A percentile compares a stretch with the other conserved stretches of the same genome.
These are phyloP conservation scores for Ganoderma lucidum DNA, from an alignment of 1,284 basidiomycete genomes.

Conservation along the genomic window DNA sequence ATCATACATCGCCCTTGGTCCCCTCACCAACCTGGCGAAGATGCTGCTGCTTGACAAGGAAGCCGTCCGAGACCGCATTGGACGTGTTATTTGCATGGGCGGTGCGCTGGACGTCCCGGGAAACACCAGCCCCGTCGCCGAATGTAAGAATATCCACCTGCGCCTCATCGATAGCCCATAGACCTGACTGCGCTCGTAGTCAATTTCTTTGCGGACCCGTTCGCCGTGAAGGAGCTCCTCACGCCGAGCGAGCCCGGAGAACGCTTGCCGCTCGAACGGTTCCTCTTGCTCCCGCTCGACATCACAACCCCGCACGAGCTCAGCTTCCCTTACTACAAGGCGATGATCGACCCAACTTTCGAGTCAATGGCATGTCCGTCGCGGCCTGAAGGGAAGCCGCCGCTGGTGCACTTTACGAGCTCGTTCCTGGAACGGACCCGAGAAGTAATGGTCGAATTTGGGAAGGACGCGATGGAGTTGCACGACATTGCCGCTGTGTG, in stretches of 20 bases:
- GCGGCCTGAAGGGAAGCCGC: slow-evolving; percentile 52
- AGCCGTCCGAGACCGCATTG: slow-evolving; percentile 66
- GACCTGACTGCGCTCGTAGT: slow-evolving; percentile 52
- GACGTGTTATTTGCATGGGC: slow-evolving; percentile 91
- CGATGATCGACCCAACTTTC: slow-evolving; percentile 63
- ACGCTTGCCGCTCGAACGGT: slow-evolving; percentile 66
- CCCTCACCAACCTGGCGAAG: slow-evolving; percentile 86
- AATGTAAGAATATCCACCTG: slow-evolving; percentile 58
- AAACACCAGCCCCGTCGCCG: slow-evolving; percentile 85
- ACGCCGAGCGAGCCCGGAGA: slow-evolving; percentile 46
- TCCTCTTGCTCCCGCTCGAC: slow-evolving; percentile 82
- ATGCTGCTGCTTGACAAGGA: slow-evolving; percentile 67
- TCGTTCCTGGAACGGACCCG: slow-evolving; percentile 81
- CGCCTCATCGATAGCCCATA: too few species aligned
- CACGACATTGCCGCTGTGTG: slow-evolving; percentile 87
- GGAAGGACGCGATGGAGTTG: slow-evolving; percentile 87
- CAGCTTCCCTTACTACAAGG: slow-evolving; percentile 70
- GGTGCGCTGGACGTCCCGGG: slow-evolving; percentile 95
- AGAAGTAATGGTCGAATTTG: slow-evolving; percentile 73
- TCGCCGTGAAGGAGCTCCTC: slow-evolving; percentile 76
- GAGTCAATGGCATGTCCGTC: slow-evolving; percentile 56
- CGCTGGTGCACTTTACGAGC: slow-evolving; percentile 78
- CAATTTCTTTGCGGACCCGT: slow-evolving; percentile 96
- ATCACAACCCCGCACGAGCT: slow-evolving; percentile 84
- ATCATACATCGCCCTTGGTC: slow-evolving; percentile 89